A percentile compares a stretch with the other conserved stretches of the same genome.
phyloP scores from a whole-genome alignment of 2,329 filamentous ascomycete species.

The Zarea fungicola region DNA sequence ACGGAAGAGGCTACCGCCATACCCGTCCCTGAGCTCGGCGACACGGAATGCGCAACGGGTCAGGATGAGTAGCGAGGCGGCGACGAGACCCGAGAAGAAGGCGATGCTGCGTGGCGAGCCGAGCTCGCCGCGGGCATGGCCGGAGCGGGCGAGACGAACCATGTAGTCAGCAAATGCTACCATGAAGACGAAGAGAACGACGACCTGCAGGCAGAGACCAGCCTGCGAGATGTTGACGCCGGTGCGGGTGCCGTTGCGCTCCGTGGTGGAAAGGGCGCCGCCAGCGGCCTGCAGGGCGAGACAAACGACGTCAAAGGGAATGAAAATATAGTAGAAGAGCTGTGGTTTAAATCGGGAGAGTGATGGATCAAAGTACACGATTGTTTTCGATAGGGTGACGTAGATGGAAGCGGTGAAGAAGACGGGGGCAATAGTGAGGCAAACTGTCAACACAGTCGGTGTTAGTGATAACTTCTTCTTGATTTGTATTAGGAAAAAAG shows the following conservation, averaged over 20 bases:
- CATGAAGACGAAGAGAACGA: slow-evolving; percentile 49
- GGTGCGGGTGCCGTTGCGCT: slow-evolving; percentile 32
- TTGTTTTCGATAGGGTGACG: slow-evolving; percentile 48
- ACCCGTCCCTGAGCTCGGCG: slow-evolving; percentile 60
- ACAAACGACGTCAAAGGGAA: slow-evolving; percentile 52
- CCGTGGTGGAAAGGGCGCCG: slow-evolving; percentile 44
- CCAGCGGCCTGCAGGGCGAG: slow-evolving; percentile 53
- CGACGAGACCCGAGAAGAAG: slow-evolving; percentile 49
- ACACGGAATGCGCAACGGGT: slow-evolving; percentile 60
- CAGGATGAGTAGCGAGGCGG: slow-evolving; percentile 55
- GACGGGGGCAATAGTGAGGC: slow-evolving; percentile 47
- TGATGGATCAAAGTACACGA: slow-evolving; percentile 34
- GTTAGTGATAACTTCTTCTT: background rate
- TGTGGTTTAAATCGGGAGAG: slow-evolving; percentile 39
- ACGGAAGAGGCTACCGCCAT: slow-evolving; percentile 48
- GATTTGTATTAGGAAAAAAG: background rate
- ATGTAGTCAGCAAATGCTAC: slow-evolving; percentile 45
- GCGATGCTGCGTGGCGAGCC: slow-evolving; percentile 26
- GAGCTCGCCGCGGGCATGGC: slow-evolving; percentile 17
- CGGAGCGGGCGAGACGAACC: slow-evolving; percentile 33
- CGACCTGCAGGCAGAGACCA: slow-evolving; percentile 55
- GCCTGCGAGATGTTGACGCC: slow-evolving; percentile 38
- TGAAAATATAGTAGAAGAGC: slow-evolving; percentile 44
- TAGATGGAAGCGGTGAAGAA: slow-evolving; percentile 60
- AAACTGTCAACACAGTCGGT: slow-evolving; percentile 37